phyloP scores from a whole-genome alignment of 495 filamentous ascomycete genomes.

The Sabuloglossum arenarium region DNA sequence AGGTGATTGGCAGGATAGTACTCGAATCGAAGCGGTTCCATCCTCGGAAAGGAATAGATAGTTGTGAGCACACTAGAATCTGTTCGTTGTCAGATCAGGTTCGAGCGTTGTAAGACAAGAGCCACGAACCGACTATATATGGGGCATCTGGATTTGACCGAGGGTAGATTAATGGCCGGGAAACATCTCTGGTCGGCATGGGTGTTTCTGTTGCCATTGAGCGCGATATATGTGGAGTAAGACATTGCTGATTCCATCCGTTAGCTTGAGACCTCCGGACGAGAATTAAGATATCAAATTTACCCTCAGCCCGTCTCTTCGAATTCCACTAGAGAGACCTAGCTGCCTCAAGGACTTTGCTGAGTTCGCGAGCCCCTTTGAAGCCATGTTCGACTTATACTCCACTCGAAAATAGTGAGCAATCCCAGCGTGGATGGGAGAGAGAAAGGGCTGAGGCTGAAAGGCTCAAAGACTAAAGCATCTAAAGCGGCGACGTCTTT shows the following conservation, averaged over 20 bases:
- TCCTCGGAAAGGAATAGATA: slow-evolving; percentile 70
- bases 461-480: neutral
- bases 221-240: slow-evolving; percentile 20
- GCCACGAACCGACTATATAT: neutral
- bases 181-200: neutral
- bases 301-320: neutral
- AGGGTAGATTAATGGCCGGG: neutral
- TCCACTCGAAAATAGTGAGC: neutral
- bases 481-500: neutral
- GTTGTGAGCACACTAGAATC: slow-evolving; percentile 51
- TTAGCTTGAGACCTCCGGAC: neutral
- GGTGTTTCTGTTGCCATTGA: slow-evolving; percentile 61
- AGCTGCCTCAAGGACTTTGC: neutral
- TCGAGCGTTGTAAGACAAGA: neutral
- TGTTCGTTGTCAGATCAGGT: slow-evolving; percentile 8
- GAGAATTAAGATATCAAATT: neutral
- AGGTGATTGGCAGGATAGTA: slow-evolving; percentile 67
- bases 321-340: neutral
- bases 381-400: neutral
- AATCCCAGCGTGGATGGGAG: neutral
- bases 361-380: neutral
- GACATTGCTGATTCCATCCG: neutral
- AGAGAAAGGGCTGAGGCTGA: neutral
- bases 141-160: neutral
- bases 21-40: slow-evolving; percentile 66